Evolutionary conservation across 2,329 filamentous ascomycete genomes (phyloP).

Genomic region (Fonsecaea nubica): DNA sequence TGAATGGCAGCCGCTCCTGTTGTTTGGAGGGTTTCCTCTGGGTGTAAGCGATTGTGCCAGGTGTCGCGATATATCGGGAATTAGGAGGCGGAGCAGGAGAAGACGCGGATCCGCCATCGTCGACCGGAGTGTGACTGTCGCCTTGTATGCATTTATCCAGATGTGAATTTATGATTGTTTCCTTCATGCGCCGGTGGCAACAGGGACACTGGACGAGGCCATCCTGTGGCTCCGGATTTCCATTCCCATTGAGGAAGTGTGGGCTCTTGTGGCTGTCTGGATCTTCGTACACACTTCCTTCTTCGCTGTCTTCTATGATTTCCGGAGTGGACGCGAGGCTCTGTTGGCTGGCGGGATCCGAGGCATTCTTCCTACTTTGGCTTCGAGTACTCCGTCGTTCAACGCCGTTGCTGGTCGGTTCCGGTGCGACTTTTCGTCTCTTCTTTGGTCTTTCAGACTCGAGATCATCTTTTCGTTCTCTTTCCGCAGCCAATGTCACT

Average conservation of each 20-base stretch:
- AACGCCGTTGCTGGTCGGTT: conserved; percentile 18
- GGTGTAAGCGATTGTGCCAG: conserved; percentile 36
- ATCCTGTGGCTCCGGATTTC: conserved; percentile 60
- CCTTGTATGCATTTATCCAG: conserved; percentile 69
- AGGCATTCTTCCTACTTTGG: conserved; percentile 53
- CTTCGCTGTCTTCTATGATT: conserved; percentile 50
- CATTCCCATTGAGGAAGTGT: conserved; percentile 12
- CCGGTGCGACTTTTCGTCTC: conserved; percentile 37
- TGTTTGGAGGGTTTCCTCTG: conserved; percentile 32
- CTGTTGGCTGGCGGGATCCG: conserved; percentile 45
- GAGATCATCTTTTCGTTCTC: conserved; percentile 29
- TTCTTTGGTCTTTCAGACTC: conserved; percentile 45
- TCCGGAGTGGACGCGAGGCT: conserved; percentile 39
- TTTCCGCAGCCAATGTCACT: conserved; percentile 54
- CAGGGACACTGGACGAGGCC: conserved; percentile 84
- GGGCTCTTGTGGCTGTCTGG: conserved; percentile 31
- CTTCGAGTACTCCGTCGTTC: conserved; percentile 61
- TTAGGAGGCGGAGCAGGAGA: conserved; percentile 26
- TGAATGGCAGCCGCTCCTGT: conserved; percentile 71
- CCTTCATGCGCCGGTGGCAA: conserved; percentile 80
- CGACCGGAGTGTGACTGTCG: conserved; percentile 29
- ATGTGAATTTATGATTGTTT: conserved; percentile 77
- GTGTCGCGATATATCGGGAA: conserved; percentile 17
- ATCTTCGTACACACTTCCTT: conserved; percentile 42
- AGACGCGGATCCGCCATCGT: conserved; percentile 10